A percentile compares a stretch with the other conserved stretches of the same genome.
phyloP scores from a whole-genome alignment of 2,329 filamentous ascomycete genomes.

The Xenosphaeropsis pyriputrescens region DNA sequence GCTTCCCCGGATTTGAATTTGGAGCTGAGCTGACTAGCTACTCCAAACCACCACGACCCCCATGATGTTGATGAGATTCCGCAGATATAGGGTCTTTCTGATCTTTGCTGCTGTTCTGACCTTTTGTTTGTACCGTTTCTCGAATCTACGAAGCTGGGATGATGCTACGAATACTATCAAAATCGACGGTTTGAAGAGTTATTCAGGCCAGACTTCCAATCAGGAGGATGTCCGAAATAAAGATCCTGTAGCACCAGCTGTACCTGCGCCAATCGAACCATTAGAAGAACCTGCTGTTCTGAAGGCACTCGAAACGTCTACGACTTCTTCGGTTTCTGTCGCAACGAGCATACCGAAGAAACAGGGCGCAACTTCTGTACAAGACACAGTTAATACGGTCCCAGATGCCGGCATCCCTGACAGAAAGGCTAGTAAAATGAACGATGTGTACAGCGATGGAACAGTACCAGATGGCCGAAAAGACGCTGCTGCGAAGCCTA shows the following conservation, averaged over 20 bases:
- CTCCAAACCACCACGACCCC: too few species aligned
- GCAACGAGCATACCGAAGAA: too few species aligned
- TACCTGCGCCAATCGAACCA: too few species aligned
- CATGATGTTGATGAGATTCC: slow-evolving; percentile 20
- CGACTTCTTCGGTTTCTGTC: too few species aligned
- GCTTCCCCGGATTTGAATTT: too few species aligned
- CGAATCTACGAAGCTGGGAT: slow-evolving; percentile 24
- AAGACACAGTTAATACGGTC: slow-evolving; percentile 1
- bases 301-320: too few species aligned
- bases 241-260: background rate
- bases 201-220: background rate
- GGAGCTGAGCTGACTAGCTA: too few species aligned
- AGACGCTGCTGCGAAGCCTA: slow-evolving; percentile 6
- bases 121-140: slow-evolving; percentile 35
- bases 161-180: background rate
- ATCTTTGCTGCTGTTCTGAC: slow-evolving; percentile 38
- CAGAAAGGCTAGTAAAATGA: slow-evolving; percentile 7
- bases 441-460: background rate
- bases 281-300: too few species aligned
- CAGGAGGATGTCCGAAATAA: background rate
- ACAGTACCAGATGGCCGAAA: slow-evolving; percentile 8
- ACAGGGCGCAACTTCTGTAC: too few species aligned
- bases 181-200: too few species aligned
- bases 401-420: slow-evolving; percentile 13
- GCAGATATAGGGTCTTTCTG: slow-evolving; percentile 47